phyloP scores from a whole-genome alignment of 169 alveolate species.

The Cryptosporidium meleagridis region DNA sequence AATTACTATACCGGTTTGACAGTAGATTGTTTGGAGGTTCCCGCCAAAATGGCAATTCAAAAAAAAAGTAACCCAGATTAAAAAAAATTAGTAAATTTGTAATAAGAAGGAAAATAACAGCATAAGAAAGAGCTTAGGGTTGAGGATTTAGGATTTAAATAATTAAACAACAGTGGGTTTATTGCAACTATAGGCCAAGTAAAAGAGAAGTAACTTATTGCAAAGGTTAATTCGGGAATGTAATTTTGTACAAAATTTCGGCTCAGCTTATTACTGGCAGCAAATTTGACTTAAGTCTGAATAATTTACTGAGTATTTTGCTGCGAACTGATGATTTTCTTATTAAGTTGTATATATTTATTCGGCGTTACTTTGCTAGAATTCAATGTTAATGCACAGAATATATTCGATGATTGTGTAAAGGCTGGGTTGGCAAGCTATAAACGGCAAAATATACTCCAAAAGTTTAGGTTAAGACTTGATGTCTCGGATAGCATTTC shows the following conservation, averaged over 20 bases:
- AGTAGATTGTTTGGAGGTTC: neutral
- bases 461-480: neutral
- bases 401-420: neutral
- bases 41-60: neutral
- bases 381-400: neutral
- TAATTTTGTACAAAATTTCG: neutral
- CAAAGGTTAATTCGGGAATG: neutral
- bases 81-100: neutral
- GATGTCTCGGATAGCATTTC: neutral
- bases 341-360: neutral
- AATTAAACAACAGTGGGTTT: too few relatives aligned
- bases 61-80: neutral
- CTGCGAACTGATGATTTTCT: neutral
- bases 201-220: neutral
- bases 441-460: neutral
- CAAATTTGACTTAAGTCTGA: neutral
- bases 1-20: constrained; percentile 14
- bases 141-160: too few relatives aligned
- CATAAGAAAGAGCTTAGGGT: neutral
- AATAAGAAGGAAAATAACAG: neutral
- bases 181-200: neutral
- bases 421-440: neutral
- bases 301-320: neutral
- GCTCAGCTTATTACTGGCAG: neutral
- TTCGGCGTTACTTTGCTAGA: neutral